These are phyloP conservation scores for Cordyceps farinosa DNA, from an alignment of 2,329 filamentous ascomycete genomes.

Conservation along the genomic window DNA sequence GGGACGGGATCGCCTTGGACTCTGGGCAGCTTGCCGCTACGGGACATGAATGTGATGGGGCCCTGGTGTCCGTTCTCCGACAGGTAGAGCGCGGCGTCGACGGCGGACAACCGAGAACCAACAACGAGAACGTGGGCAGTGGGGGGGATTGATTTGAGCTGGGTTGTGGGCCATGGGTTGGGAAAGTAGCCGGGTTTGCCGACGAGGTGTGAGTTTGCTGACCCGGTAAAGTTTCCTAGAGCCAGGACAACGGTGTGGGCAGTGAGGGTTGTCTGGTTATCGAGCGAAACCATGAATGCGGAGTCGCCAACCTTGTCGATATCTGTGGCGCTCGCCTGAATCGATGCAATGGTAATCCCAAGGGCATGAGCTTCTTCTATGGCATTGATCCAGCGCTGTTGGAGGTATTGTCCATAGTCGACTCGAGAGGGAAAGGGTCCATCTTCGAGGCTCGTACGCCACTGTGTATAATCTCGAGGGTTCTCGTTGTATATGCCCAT, in stretches of 20 bases:
- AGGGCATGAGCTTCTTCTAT: background rate
- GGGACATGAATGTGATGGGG: constrained; percentile 17
- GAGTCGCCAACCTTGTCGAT: background rate
- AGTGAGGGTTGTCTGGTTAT: background rate
- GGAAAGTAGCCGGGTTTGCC: constrained; percentile 12
- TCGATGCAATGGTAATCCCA: background rate
- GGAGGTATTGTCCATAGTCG: constrained; percentile 10
- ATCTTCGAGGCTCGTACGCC: constrained; percentile 7
- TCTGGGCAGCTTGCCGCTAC: constrained; percentile 12
- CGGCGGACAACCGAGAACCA: constrained; percentile 12
- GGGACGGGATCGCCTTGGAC: constrained; percentile 13
- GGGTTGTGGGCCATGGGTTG: constrained; percentile 16
- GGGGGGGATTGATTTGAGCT: constrained; percentile 2
- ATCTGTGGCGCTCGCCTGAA: background rate
- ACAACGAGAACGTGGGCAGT: constrained; percentile 10
- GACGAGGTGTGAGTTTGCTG: constrained; percentile 8
- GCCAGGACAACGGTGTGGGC: constrained; percentile 8
- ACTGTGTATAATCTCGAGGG: constrained; percentile 16
- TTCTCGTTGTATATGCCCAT: constrained; percentile 18
- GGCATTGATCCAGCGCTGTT: background rate
- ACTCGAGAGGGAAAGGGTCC: constrained; percentile 16
- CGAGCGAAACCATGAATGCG: background rate
- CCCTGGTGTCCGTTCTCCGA: constrained; percentile 12
- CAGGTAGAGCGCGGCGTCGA: constrained; percentile 12
- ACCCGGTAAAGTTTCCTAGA: constrained; percentile 13